phyloP scores from a whole-genome alignment of 768 basidiomycete species.

The Leccinellum rugosiceps region DNA sequence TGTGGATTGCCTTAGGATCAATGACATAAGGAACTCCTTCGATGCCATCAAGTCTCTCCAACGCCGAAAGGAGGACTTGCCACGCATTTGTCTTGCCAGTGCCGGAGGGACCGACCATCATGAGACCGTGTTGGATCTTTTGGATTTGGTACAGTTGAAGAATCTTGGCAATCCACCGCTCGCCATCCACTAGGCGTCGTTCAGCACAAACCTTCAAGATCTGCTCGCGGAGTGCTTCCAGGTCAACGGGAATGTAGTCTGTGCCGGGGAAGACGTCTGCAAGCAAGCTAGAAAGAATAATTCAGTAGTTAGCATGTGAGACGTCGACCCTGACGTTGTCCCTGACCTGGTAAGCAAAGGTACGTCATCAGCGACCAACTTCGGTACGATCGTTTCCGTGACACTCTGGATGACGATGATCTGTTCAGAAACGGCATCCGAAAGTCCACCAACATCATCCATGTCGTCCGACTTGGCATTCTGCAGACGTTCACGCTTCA shows the following conservation, averaged over 20 bases:
- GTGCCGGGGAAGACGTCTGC: constrained; percentile 98
- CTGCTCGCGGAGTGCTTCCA: constrained; percentile 80
- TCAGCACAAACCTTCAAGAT: constrained; percentile 86
- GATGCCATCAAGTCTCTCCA: constrained; percentile 86
- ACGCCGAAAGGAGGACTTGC: constrained; percentile 87
- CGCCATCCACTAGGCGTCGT: constrained; percentile 79
- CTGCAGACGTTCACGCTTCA: constrained; percentile 87
- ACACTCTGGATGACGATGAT: constrained; percentile 98
- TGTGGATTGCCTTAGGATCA: constrained; percentile 98
- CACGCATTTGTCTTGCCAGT: constrained; percentile 97
- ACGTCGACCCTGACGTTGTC: not conserved
- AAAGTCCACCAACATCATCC: constrained; percentile 51
- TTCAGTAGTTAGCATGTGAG: not conserved
- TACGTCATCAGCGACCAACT: constrained; percentile 96
- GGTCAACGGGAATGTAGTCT: constrained; percentile 84
- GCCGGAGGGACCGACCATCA: constrained; percentile 99
- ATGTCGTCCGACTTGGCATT: constrained; percentile 37
- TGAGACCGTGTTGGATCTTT: constrained; percentile 98
- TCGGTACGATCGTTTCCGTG: constrained; percentile 97
- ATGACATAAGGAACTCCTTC: constrained; percentile 97
- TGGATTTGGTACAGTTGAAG: constrained; percentile 98
- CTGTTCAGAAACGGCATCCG: constrained; percentile 80
- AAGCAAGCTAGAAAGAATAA: constrained; percentile 56
- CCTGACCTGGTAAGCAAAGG: constrained; percentile 85
- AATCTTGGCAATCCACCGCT: constrained; percentile 92